Base-by-base conservation (phyloP, 495 filamentous ascomycete species). In the Chlorociboria aeruginascens region DNA sequence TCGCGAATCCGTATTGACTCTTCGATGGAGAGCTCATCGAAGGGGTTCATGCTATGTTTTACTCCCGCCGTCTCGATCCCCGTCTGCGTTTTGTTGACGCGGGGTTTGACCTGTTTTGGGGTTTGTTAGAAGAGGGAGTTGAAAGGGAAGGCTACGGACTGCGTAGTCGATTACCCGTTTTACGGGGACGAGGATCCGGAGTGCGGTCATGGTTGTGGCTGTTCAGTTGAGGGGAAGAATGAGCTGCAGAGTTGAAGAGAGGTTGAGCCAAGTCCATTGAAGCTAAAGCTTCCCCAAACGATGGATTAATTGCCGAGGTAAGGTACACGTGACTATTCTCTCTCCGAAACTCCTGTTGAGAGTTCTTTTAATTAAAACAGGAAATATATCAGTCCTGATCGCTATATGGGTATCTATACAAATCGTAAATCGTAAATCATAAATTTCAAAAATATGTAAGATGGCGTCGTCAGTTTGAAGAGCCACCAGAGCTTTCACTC, bases 101-200 rank as follows among this genome's bases (percentile, higher is more conserved):
- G 86, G 47, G 92, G 92, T 74, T 95, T 96, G 77, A 95, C 78
- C 92, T 98, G 61, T 42, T 11, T 25, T 25, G 20, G 1, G 20
- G n/a, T n/a, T 46, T 29, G 35, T 39, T 25, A 28, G 9, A 42
- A 8, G 30, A 16, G 41, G 37, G 34, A 34, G 29, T n/a, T n/a
- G 1, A 32, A 11, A 12, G 30, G 40, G 10, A 28, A 3, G 46
- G 46, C 41, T 51, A 66, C 82, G 64, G 69, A 96, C 90, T 53
- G 92, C 89, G 79, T 96, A 98, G 79, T 98, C 92, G 68, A 98
- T 95, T 45, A 98, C 92, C 74, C 92, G 74, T 74, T 98, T 98
- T 46, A 98, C 68, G 68, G 92, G 92, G 14, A 98, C 92, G 51
- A 98, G 72, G 64, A 98, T 96, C 63, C 89, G 77, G 52, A 98